Conservation (phyloP, 108 stramenopile species). For the Skeletonema grethae region DNA sequence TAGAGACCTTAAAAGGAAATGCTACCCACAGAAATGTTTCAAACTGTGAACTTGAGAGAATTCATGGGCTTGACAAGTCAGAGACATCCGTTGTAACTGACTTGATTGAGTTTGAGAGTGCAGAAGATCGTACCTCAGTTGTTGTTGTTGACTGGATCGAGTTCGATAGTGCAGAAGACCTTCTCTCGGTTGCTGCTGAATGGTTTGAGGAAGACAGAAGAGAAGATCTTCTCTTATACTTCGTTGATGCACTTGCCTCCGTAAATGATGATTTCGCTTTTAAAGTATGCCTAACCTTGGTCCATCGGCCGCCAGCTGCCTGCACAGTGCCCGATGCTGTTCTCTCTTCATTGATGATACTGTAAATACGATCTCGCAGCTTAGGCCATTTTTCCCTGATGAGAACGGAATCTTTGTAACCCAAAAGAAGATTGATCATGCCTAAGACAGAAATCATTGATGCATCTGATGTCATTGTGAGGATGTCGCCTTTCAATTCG, state of each 20-base stretch:
- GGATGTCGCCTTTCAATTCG: conserved; percentile 48
- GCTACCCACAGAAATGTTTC: too few species aligned
- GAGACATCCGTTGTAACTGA: not conserved
- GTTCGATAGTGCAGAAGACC: not conserved
- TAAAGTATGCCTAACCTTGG: not conserved
- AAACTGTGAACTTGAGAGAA: too few species aligned
- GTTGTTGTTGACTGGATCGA: not conserved
- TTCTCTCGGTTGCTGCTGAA: too few species aligned
- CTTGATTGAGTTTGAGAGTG: not conserved
- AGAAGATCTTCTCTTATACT: not conserved
- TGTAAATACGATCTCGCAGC: conserved; percentile 4
- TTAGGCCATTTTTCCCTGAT: not conserved
- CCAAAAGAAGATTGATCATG: conserved; percentile 6
- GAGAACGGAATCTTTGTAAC: not conserved
- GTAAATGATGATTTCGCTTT: not conserved
- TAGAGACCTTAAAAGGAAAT: too few species aligned
- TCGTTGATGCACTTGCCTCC: not conserved
- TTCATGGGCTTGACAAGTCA: not conserved
- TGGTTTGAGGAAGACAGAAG: not conserved
- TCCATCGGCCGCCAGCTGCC: not conserved
- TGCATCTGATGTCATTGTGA: conserved; percentile 19
- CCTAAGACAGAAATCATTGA: conserved; percentile 2
- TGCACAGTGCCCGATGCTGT: not conserved
- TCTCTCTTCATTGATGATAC: conserved; percentile 1
- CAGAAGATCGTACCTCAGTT: not conserved